Percentiles rank a stretch among this genome's conserved stretches.
These are phyloP conservation scores for Ophiostoma novo-ulmi DNA, from an alignment of 2,329 filamentous ascomycete genomes.

Conservation along the genomic window DNA sequence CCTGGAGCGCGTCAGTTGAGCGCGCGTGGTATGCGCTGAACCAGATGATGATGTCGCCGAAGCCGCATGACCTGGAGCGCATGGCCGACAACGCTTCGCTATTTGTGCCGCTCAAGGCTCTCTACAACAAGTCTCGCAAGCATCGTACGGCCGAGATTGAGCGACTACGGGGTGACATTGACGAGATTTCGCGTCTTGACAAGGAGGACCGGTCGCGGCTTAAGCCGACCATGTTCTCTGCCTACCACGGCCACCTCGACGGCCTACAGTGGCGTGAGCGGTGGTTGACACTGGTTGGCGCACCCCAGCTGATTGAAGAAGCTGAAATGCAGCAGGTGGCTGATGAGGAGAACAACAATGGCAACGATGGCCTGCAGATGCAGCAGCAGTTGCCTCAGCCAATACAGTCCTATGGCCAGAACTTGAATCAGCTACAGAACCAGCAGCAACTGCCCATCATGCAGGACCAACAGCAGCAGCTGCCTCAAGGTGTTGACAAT, in stretches of 20 bases:
- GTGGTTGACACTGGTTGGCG: slow-evolving; percentile 47
- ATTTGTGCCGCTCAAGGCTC: slow-evolving; percentile 50
- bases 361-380: slow-evolving; percentile 9
- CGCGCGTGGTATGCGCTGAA: slow-evolving; percentile 33
- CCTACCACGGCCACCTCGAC: slow-evolving; percentile 44
- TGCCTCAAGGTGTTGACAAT: slow-evolving; percentile 13
- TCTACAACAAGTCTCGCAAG: slow-evolving; percentile 49
- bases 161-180: slow-evolving; percentile 45
- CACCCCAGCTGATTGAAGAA: slow-evolving; percentile 28
- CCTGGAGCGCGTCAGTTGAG: slow-evolving; percentile 36
- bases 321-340: not conserved
- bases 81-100: slow-evolving; percentile 45
- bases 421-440: slow-evolving; percentile 14
- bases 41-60: slow-evolving; percentile 31
- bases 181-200: slow-evolving; percentile 48
- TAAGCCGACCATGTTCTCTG: slow-evolving; percentile 44
- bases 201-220: slow-evolving; percentile 43
- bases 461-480: slow-evolving; percentile 18
- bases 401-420: not conserved
- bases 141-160: slow-evolving; percentile 49
- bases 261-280: slow-evolving; percentile 45
- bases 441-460: not conserved
- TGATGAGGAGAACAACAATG: not conserved
- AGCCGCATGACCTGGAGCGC: slow-evolving; percentile 41
- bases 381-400: slow-evolving; percentile 16